Evolutionary conservation across 2,329 filamentous ascomycete genomes (phyloP).

Genomic region (Pseudogymnoascus sp.): DNA sequence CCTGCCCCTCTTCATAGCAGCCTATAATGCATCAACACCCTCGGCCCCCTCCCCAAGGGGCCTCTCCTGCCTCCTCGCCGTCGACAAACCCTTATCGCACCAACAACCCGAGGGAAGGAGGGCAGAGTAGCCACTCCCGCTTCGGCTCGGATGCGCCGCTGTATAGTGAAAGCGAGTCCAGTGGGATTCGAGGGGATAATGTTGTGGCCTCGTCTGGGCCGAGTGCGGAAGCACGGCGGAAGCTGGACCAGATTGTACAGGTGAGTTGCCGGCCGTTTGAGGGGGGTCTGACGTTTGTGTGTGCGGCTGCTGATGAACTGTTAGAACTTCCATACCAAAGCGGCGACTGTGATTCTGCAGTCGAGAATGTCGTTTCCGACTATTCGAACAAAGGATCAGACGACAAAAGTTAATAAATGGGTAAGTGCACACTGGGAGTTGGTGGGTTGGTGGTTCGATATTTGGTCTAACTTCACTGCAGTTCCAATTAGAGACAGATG

Average conservation of each 20-base stretch:
- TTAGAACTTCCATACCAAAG: slow-evolving; percentile 88
- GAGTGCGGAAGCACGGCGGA: slow-evolving; percentile 61
- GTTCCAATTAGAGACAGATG: slow-evolving; percentile 94
- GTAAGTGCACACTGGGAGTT: slow-evolving; percentile 42
- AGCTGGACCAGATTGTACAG: slow-evolving; percentile 90
- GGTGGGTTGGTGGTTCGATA: not conserved
- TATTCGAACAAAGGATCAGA: slow-evolving; percentile 47
- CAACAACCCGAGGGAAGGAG: slow-evolving; percentile 66
- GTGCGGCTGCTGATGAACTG: slow-evolving; percentile 22
- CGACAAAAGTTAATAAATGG: slow-evolving; percentile 74
- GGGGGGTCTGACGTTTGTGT: slow-evolving; percentile 16
- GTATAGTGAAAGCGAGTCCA: slow-evolving; percentile 40
- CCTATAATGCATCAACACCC: slow-evolving; percentile 81
- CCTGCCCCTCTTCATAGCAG: not conserved
- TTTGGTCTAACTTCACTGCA: slow-evolving; percentile 31
- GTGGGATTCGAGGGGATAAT: slow-evolving; percentile 36
- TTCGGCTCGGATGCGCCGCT: slow-evolving; percentile 40
- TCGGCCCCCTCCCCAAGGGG: slow-evolving; percentile 62
- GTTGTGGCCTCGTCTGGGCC: slow-evolving; percentile 40
- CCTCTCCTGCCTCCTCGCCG: slow-evolving; percentile 64
- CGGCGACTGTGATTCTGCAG: slow-evolving; percentile 73
- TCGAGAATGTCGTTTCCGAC: slow-evolving; percentile 60
- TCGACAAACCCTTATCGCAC: slow-evolving; percentile 64
- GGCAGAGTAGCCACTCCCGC: slow-evolving; percentile 35
- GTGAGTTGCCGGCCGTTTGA: slow-evolving; percentile 38